These are phyloP conservation scores for Eucalyptus pauciflora DNA, from an alignment of 345 rosid genomes.

Conservation along the genomic window DNA sequence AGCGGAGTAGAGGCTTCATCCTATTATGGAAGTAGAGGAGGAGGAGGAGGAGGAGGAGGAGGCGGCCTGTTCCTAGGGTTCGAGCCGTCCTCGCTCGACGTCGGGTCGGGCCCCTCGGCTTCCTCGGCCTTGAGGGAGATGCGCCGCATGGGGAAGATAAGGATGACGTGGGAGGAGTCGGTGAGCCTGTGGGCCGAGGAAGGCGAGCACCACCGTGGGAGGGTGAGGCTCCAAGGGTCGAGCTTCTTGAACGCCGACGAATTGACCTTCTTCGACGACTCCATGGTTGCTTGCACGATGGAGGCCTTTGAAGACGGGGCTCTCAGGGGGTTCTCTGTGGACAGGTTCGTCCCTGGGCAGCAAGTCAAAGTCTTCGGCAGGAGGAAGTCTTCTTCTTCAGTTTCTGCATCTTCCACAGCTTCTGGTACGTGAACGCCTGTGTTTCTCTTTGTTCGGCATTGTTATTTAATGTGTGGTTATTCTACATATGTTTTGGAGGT, in stretches of 20 bases:
- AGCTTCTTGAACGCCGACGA: slow-evolving; percentile 88
- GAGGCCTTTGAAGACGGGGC: slow-evolving; percentile 82
- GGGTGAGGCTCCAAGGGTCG: slow-evolving; percentile 57
- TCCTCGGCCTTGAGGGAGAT: slow-evolving; percentile 44
- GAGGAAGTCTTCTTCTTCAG: slow-evolving; percentile 34
- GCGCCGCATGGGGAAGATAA: slow-evolving; percentile 81
- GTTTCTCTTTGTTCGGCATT: not conserved
- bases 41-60: not conserved
- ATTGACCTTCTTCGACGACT: slow-evolving; percentile 71
- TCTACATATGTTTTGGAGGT: not conserved
- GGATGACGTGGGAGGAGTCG: slow-evolving; percentile 96
- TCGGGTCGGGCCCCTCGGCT: slow-evolving; percentile 13
- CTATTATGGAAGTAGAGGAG: slow-evolving; percentile 1
- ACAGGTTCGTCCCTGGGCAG: slow-evolving; percentile 72
- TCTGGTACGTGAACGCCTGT: not conserved
- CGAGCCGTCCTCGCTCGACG: slow-evolving; percentile 21
- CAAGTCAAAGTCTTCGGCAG: slow-evolving; percentile 92
- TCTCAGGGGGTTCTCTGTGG: slow-evolving; percentile 79
- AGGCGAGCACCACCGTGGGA: slow-evolving; percentile 73
- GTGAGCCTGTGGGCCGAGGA: slow-evolving; percentile 96
- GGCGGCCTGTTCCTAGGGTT: slow-evolving; percentile 40
- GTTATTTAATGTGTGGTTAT: not conserved
- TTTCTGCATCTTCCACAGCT: slow-evolving; percentile 20
- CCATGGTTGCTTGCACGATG: slow-evolving; percentile 79
- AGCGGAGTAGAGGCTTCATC: slow-evolving; percentile 31